Evolutionary conservation across 257 asterid genomes (phyloP).

Genomic region (Jacaranda mimosifolia): DNA sequence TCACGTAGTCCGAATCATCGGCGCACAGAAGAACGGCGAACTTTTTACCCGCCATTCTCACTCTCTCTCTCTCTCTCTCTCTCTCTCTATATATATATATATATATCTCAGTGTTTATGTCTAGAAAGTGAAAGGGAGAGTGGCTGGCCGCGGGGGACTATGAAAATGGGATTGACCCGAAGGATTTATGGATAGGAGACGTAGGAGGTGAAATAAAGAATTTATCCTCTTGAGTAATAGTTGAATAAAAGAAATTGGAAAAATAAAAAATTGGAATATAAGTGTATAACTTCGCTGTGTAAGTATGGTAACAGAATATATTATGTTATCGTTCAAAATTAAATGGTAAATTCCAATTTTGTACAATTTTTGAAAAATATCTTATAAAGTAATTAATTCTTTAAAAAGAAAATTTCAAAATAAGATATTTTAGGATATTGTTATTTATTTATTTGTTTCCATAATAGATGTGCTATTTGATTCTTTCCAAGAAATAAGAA

Average conservation of each 20-base stretch:
- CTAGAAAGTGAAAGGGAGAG: slow-evolving; percentile 31
- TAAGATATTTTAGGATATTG: neutral
- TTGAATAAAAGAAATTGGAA: neutral
- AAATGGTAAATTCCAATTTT: too few relatives aligned
- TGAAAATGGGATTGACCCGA: neutral
- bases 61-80: slow-evolving; percentile 7
- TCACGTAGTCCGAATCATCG: slow-evolving; percentile 74
- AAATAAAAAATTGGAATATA: neutral
- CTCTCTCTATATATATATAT: slow-evolving; percentile 7
- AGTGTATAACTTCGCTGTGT: too few relatives aligned
- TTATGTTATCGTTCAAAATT: too few relatives aligned
- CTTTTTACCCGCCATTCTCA: slow-evolving; percentile 55
- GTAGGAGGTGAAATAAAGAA: slow-evolving; percentile 24
- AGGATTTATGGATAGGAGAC: slow-evolving; percentile 1
- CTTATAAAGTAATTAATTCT: too few relatives aligned
- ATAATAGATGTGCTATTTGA: too few relatives aligned
- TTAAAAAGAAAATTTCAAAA: neutral
- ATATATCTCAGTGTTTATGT: neutral
- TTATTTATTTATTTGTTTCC: too few relatives aligned
- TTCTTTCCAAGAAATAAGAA: too few relatives aligned
- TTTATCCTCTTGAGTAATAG: slow-evolving; percentile 28
- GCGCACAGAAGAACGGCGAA: slow-evolving; percentile 72
- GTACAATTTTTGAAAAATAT: too few relatives aligned
- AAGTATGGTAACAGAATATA: too few relatives aligned
- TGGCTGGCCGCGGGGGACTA: neutral